Evolutionary conservation across 176 grass and related monocot genomes (phyloP), one percentile per base, ranked within the genome.

Genomic region (Oryza australiensis): DNA sequence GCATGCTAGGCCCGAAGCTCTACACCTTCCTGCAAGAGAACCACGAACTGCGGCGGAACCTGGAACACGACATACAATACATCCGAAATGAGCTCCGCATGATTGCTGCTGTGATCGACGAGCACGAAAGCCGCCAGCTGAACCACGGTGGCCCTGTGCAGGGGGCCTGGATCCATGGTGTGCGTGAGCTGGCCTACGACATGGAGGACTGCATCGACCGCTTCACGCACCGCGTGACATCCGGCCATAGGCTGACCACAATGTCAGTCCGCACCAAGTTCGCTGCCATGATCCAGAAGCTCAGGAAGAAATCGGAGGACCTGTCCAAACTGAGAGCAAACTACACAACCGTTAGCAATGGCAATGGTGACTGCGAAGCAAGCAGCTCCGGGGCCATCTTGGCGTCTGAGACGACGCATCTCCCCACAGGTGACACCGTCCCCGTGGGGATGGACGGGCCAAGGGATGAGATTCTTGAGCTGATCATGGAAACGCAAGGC

Each of bases 171-270:
- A 38, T 69, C 43, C 0, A 69, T 7, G 7, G 3, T 0, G 78
- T 55, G 28, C 78, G 78, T 3, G 78, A 69, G 29, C 5, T 80
- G 29, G 78, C 64, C 10, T 53, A 38, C 65, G 24, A 10, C 78
- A 80, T 69, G 3, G 76, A 79, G 5, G 76, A 79, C 9, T 32
- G 26, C 76, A 66, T 79, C 40, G 76, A 79, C 10, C 62, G 78
- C 78, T 69, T 55, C 64, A 16, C 37, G 43, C 43, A 55, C 30
- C 45, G n/a, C 0, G 5, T 27, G 26, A 26, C 24, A 11, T 11
- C 0, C 1, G 45, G 45, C 45, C 45, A 48, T 0, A 48, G 45
- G 12, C 45, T 48, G 0, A 0, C 45, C 12, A 48, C 26, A 0
- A 64, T 22, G 8, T 0, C 60, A 5, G 7, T 18, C 38, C 37